Conservation (phyloP, 495 filamentous ascomycete species). For the Evernia prunastri region DNA sequence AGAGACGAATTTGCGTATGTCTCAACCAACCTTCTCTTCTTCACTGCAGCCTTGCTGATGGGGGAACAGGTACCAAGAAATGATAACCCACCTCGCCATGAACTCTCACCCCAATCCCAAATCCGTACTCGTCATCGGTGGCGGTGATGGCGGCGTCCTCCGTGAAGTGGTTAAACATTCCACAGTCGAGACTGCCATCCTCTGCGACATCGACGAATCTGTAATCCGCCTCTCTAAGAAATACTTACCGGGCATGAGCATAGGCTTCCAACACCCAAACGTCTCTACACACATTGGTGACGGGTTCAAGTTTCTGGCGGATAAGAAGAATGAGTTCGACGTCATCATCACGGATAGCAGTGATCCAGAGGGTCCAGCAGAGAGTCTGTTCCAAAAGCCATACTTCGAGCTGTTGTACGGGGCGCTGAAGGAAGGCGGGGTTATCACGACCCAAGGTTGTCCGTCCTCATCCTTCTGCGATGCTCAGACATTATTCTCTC, state of each 20-base stretch:
- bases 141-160: slow-evolving; percentile 93
- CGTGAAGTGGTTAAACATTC: slow-evolving; percentile 98
- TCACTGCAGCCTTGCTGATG: slow-evolving; percentile 8
- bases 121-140: slow-evolving; percentile 96
- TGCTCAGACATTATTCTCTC: slow-evolving; percentile 11
- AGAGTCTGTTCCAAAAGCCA: slow-evolving; percentile 94
- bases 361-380: slow-evolving; percentile 93
- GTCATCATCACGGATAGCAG: slow-evolving; percentile 99
- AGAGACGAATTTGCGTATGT: slow-evolving; percentile 88
- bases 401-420: slow-evolving; percentile 91
- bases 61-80: slow-evolving; percentile 80
- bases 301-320: slow-evolving; percentile 93
- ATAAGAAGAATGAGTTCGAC: slow-evolving; percentile 91
- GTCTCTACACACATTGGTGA: slow-evolving; percentile 87
- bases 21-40: not conserved
- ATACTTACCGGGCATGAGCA: slow-evolving; percentile 92
- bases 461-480: slow-evolving; percentile 47
- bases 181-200: slow-evolving; percentile 80
- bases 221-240: slow-evolving; percentile 98
- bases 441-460: slow-evolving; percentile 99
- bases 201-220: slow-evolving; percentile 99
- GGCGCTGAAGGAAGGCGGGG: slow-evolving; percentile 88
- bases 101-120: slow-evolving; percentile 97
- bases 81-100: slow-evolving; percentile 99
- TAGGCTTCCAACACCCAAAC: slow-evolving; percentile 88